Base-by-base conservation (phyloP, 371 early-diverging fungal genomes). In the Choanephora cucurbitarum region DNA sequence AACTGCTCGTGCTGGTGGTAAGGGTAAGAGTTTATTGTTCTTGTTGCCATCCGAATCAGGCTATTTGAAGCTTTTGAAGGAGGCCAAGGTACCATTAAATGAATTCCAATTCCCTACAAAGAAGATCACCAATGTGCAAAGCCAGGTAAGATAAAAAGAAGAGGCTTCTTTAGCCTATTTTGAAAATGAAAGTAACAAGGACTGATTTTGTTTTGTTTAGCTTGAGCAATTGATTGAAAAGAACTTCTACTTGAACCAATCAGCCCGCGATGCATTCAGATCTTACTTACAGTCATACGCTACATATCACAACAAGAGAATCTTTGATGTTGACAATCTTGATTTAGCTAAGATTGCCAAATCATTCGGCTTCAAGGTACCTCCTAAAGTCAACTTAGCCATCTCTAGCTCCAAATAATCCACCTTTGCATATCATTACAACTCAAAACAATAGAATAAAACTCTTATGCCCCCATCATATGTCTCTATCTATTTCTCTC, bases 201-300 rank as follows among this genome's bases (percentile, higher is more conserved):
- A 32, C 32, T 40, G 8, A 40, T 22, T 41, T 33, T 44, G 3
- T 34, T 45, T n/a, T n/a, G n/a, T 21, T 6, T 91, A 97, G 83
- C 86, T 99, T 7, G 98, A 99, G 62, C 88, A 90, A 69, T 83
- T 99, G 48, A 88, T 99, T 5, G 92, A 94, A 69, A 95, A 95
- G 85, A 99, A 99, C 84, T 98, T 94, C 73, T 98, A 97, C 75
- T 83, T 99, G n/a, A 91, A 98, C 82, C 87, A 92, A 70, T 92
- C 92, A n/a, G 99, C 99, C n/a, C 90, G 91, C 55, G 96, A 98
- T 66, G 99, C 96, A 2, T 99, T 91, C 79, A 87, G 95, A 61
- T 93, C 95, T 37, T 99, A 97, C 70, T 76, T 99, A 28, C 96
- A 94, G 73, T 91, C 98, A n/a, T 99, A 99, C 66, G 94, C 97